Conservation (phyloP, 768 basidiomycete genomes). For the Paxillus rubicundulus region DNA sequence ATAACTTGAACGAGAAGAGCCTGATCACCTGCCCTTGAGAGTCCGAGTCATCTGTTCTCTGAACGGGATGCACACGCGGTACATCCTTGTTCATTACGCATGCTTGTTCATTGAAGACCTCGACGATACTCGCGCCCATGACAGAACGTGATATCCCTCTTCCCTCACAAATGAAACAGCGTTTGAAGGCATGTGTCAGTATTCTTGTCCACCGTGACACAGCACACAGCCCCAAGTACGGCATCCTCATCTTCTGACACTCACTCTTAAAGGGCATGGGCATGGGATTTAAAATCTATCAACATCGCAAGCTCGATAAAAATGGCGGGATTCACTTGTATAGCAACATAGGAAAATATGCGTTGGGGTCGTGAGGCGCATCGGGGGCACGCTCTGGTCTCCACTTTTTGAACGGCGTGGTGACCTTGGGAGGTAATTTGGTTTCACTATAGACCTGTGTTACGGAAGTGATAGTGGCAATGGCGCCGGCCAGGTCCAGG, state of each 20-base stretch:
- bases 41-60: no score
- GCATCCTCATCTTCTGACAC: not conserved
- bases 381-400: conserved; percentile 64
- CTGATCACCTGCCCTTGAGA: no score
- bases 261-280: conserved; percentile 15
- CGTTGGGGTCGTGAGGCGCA: conserved; percentile 78
- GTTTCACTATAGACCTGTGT: conserved; percentile 59
- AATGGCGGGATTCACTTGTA: conserved; percentile 41
- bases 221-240: no score
- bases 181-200: not conserved
- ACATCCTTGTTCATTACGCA: no score
- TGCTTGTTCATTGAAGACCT: no score
- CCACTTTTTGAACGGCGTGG: conserved; percentile 72
- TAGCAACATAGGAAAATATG: conserved; percentile 83
- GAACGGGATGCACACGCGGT: no score
- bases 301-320: conserved; percentile 1
- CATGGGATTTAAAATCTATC: conserved; percentile 32
- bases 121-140: no score
- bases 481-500: conserved; percentile 71
- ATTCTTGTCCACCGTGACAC: not conserved
- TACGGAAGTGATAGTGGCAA: conserved; percentile 57
- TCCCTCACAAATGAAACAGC: not conserved
- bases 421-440: conserved; percentile 72
- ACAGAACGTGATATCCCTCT: no score
- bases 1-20: no score